phyloP scores from a whole-genome alignment of 345 rosid species.

The Erysimum cheiranthoides region DNA sequence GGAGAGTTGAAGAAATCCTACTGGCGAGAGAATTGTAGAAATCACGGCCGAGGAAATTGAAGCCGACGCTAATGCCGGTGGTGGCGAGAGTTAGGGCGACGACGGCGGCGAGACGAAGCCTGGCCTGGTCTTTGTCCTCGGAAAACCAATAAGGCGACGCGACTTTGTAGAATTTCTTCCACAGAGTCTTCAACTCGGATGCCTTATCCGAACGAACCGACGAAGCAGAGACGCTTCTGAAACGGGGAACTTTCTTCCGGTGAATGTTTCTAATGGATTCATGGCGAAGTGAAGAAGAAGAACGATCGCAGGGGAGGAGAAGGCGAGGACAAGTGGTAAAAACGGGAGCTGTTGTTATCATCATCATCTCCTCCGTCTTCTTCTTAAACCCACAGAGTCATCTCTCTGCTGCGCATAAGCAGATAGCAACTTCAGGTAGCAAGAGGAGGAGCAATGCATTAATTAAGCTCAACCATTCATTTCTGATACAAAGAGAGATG shows the following conservation, averaged over 20 bases:
- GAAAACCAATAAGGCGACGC: constrained; percentile 93
- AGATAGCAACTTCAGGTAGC: not conserved
- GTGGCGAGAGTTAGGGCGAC: constrained; percentile 90
- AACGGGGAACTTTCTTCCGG: constrained; percentile 17
- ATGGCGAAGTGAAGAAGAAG: constrained; percentile 30
- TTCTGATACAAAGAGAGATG: not conserved
- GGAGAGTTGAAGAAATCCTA: constrained; percentile 40
- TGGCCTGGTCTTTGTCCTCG: constrained; percentile 75
- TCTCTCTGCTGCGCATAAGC: constrained; percentile 7
- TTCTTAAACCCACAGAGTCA: constrained; percentile 6
- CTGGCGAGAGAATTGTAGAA: constrained; percentile 95
- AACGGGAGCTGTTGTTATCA: constrained; percentile 36
- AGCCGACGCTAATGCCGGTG: constrained; percentile 94
- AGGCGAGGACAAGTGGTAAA: constrained; percentile 27
- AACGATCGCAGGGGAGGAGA: constrained; percentile 8
- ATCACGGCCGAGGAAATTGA: constrained; percentile 97
- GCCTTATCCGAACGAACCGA: constrained; percentile 45
- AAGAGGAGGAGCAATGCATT: not conserved
- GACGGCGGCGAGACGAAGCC: constrained; percentile 81
- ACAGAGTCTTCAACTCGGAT: constrained; percentile 52
- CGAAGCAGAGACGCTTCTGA: constrained; percentile 30
- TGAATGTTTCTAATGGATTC: constrained; percentile 3
- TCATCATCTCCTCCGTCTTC: constrained; percentile 10
- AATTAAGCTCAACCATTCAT: constrained; percentile 29
- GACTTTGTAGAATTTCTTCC: constrained; percentile 82